These are phyloP conservation scores for Glycine tomentella DNA, from an alignment of 306 rosid genomes.

Conservation along the genomic window DNA sequence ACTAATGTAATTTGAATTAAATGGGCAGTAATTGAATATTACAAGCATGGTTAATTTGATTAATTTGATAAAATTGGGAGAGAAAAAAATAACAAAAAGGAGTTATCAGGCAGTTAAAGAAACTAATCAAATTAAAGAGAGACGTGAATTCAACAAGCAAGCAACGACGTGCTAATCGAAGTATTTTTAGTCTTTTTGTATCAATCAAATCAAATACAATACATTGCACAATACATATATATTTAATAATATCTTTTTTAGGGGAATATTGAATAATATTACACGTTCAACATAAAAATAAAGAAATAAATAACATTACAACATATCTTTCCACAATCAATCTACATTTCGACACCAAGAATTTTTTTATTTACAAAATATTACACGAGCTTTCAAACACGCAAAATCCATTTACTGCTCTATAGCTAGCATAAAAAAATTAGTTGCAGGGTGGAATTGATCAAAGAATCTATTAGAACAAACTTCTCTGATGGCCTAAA, in stretches of 20 bases:
- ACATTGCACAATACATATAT: not conserved
- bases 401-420: not conserved
- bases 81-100: not conserved
- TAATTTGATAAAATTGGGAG: not conserved
- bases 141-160: not conserved
- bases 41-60: not conserved
- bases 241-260: too few species aligned
- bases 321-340: not conserved
- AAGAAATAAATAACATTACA: not conserved
- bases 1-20: not conserved
- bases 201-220: not conserved
- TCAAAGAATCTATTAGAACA: not conserved
- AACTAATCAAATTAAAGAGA: not conserved
- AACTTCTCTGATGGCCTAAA: not conserved
- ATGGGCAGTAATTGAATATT: not conserved
- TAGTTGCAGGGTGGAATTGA: not conserved
- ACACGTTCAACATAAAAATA: not conserved
- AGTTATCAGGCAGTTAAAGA: not conserved
- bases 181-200: not conserved
- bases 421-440: not conserved
- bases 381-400: not conserved
- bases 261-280: not conserved
- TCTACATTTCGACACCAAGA: not conserved
- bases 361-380: not conserved
- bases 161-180: not conserved